phyloP scores from a whole-genome alignment of 805 yeast species.

The Ogataea angusta region DNA sequence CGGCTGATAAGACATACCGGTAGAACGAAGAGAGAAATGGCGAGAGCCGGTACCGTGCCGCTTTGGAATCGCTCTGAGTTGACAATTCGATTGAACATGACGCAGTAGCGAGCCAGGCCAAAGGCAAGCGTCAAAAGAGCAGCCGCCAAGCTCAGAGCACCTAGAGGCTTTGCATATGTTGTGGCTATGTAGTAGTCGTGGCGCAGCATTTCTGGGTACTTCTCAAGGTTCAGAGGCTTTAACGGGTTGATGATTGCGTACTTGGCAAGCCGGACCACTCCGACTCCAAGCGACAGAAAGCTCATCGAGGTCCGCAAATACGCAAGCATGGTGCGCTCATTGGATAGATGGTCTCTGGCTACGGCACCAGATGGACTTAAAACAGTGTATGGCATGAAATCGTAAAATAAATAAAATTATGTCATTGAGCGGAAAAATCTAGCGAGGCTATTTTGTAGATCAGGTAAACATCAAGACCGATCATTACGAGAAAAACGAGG shows the following conservation, averaged over 20 bases:
- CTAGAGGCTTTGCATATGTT: constrained; percentile 24
- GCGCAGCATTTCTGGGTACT: constrained; percentile 4
- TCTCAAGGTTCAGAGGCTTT: constrained; percentile 1
- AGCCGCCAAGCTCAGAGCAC: constrained; percentile 35
- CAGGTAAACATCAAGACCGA: constrained; percentile 6
- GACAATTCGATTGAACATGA: constrained; percentile 40
- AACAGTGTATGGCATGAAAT: not conserved
- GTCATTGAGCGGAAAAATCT: constrained; percentile 1
- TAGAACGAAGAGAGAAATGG: constrained; percentile 32
- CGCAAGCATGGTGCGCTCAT: constrained; percentile 59
- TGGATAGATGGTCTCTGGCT: constrained; percentile 60
- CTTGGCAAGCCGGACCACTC: constrained; percentile 50
- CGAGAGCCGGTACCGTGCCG: constrained; percentile 40
- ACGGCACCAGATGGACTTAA: constrained; percentile 38
- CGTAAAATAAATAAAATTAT: not conserved
- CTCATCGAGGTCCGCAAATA: constrained; percentile 56
- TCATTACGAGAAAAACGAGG: constrained; percentile 5
- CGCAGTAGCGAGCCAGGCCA: constrained; percentile 45
- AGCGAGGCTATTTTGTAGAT: constrained; percentile 3
- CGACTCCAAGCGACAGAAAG: constrained; percentile 51
- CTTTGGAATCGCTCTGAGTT: constrained; percentile 26
- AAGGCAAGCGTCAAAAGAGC: constrained; percentile 42
- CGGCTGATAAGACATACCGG: constrained; percentile 29
- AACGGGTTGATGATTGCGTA: constrained; percentile 26
- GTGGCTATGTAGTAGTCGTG: constrained; percentile 14